phyloP scores from a whole-genome alignment of 352 stramenopile species.

The Phytophthora citrophthora region DNA sequence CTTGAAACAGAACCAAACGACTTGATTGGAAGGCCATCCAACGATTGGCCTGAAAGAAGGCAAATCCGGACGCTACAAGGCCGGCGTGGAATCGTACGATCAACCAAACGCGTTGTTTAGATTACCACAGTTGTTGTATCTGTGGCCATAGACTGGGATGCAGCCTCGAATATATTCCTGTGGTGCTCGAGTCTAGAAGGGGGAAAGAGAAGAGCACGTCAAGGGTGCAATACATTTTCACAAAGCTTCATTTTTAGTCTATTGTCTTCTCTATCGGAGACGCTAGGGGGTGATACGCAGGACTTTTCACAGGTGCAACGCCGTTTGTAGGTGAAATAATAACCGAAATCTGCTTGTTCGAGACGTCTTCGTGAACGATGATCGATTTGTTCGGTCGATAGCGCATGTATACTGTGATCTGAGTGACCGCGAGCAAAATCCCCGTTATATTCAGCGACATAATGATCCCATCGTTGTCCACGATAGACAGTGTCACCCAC shows the following conservation, averaged over 20 bases:
- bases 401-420: slow-evolving; percentile 26
- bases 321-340: slow-evolving; percentile 15
- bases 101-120: slow-evolving; percentile 33
- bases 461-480: too few relatives aligned
- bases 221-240: too few relatives aligned
- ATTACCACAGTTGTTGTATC: background rate
- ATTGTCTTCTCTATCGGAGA: slow-evolving; percentile 3
- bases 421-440: slow-evolving; percentile 20
- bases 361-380: slow-evolving; percentile 11
- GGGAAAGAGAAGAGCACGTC: too few relatives aligned
- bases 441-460: too few relatives aligned
- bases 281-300: slow-evolving; percentile 13
- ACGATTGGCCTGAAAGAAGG: background rate
- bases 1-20: slow-evolving; percentile 10
- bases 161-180: too few relatives aligned
- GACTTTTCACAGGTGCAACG: slow-evolving; percentile 13
- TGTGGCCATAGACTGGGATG: too few relatives aligned
- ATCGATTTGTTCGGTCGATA: slow-evolving; percentile 8
- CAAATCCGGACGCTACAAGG: background rate
- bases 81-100: slow-evolving; percentile 6
- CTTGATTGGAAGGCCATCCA: slow-evolving; percentile 12
- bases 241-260: too few relatives aligned
- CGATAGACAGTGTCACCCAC: slow-evolving; percentile 22
- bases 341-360: slow-evolving; percentile 19
- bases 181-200: too few relatives aligned